phyloP scores from a whole-genome alignment of 805 yeast genomes.

The Cyberlindnera petersonii region DNA sequence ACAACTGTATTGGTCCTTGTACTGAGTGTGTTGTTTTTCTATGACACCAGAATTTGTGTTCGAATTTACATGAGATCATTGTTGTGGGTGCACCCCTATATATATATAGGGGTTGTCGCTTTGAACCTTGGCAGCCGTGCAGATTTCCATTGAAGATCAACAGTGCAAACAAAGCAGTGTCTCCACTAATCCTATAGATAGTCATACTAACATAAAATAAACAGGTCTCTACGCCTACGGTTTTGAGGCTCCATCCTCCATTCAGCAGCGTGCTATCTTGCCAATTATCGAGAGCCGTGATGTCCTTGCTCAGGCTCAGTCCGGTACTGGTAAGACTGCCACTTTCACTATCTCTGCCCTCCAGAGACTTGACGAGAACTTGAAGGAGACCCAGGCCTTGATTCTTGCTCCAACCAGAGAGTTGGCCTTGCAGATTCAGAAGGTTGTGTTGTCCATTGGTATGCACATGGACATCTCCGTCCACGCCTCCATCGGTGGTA shows the following conservation, averaged over 20 bases:
- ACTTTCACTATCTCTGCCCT: conserved; percentile 86
- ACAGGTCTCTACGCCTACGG: conserved; percentile 85
- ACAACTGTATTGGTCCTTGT: no score
- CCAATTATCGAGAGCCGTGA: conserved; percentile 95
- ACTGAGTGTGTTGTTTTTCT: background rate
- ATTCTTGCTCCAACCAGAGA: conserved; percentile 97
- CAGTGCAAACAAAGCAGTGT: no score
- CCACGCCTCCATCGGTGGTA: conserved; percentile 98
- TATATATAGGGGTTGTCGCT: no score
- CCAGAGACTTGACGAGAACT: conserved; percentile 68
- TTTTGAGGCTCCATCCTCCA: conserved; percentile 94
- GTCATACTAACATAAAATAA: conserved; percentile 29
- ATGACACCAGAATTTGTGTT: no score
- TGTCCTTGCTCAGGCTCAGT: conserved; percentile 97
- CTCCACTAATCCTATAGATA: no score
- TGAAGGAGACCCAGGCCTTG: conserved; percentile 83
- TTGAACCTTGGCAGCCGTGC: background rate
- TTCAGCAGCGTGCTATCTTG: conserved; percentile 95
- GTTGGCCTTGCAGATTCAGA: conserved; percentile 93
- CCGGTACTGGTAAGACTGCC: conserved; percentile 99
- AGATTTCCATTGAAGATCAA: background rate
- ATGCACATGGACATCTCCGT: conserved; percentile 85
- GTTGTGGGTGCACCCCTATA: no score
- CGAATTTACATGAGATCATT: no score
- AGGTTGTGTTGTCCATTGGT: conserved; percentile 86